Conservation (phyloP, 1,284 basidiomycete species). For the Fomitiporia mediterranea region DNA sequence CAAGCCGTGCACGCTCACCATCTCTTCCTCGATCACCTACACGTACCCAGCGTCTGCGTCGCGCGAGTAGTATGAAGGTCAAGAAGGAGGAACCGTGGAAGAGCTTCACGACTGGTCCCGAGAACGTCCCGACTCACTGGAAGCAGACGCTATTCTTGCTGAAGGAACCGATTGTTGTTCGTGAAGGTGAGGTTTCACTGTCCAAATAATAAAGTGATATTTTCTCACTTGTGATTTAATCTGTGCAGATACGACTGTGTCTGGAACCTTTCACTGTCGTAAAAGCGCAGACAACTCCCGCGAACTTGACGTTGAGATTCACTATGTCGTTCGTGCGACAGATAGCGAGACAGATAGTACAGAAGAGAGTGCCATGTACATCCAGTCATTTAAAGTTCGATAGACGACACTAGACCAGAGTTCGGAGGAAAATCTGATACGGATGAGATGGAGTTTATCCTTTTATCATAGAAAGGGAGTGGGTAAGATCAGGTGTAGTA, state of each 20-base stretch:
- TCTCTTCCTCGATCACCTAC: constrained; percentile 2
- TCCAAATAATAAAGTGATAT: constrained; percentile 6
- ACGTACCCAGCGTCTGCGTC: constrained; percentile 53
- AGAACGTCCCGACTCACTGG: constrained; percentile 93
- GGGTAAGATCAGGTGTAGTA: neutral
- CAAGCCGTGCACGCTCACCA: constrained; percentile 16
- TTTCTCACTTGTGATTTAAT: neutral
- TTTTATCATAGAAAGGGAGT: neutral
- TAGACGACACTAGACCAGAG: constrained; percentile 29
- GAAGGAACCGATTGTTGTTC: constrained; percentile 69
- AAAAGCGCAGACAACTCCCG: constrained; percentile 82
- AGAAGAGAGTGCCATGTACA: constrained; percentile 39
- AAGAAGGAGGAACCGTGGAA: constrained; percentile 35
- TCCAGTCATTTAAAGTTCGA: constrained; percentile 79
- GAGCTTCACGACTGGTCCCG: constrained; percentile 91
- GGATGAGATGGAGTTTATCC: too few relatives aligned
- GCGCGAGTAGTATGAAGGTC: constrained; percentile 39
- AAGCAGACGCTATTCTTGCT: constrained; percentile 93
- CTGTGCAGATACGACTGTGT: constrained; percentile 63
- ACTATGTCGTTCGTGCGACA: constrained; percentile 56
- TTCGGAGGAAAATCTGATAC: too few relatives aligned
- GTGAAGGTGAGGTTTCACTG: constrained; percentile 52
- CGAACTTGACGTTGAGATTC: constrained; percentile 90
- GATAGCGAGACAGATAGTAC: constrained; percentile 24
- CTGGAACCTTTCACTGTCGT: constrained; percentile 77